Conservation (phyloP, 108 stramenopile genomes). For the Nitzschia palea region DNA sequence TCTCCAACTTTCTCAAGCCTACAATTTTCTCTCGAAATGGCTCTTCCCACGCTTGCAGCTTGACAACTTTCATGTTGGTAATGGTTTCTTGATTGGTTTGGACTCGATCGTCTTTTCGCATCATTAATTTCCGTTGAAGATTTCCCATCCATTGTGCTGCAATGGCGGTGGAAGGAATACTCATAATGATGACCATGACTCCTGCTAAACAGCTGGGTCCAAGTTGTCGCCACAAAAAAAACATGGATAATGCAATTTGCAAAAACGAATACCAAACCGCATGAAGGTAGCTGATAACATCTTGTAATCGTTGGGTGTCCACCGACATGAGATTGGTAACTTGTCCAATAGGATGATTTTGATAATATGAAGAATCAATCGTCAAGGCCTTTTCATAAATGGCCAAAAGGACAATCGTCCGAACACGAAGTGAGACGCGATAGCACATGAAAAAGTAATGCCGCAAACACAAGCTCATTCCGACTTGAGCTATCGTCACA, state of each 20-base stretch:
- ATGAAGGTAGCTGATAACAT: slow-evolving; percentile 62
- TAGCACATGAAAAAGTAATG: slow-evolving; percentile 88
- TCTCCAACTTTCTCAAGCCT: slow-evolving; percentile 52
- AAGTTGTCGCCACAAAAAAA: slow-evolving; percentile 79
- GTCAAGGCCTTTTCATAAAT: slow-evolving; percentile 80
- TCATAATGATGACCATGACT: slow-evolving; percentile 72
- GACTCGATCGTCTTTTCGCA: slow-evolving; percentile 71
- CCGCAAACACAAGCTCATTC: slow-evolving; percentile 62
- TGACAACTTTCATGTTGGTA: slow-evolving; percentile 84
- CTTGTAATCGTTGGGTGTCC: slow-evolving; percentile 84
- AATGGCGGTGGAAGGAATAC: slow-evolving; percentile 75
- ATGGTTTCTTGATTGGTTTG: slow-evolving; percentile 82
- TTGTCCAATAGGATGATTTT: slow-evolving; percentile 52
- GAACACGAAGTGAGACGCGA: slow-evolving; percentile 67
- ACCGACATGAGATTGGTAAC: slow-evolving; percentile 87
- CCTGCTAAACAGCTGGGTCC: slow-evolving; percentile 75
- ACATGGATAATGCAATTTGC: slow-evolving; percentile 70
- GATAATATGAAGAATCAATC: slow-evolving; percentile 50
- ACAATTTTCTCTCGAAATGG: slow-evolving; percentile 54
- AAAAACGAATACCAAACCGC: slow-evolving; percentile 77
- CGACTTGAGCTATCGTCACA: slow-evolving; percentile 55
- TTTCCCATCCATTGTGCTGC: slow-evolving; percentile 56
- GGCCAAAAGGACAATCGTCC: slow-evolving; percentile 65
- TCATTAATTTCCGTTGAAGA: slow-evolving; percentile 75
- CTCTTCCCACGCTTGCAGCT: slow-evolving; percentile 89